Percentiles rank a stretch among this genome's conserved stretches.
Evolutionary conservation across 768 basidiomycete species (phyloP).

Genomic region (Xanthoconium purpureum): DNA sequence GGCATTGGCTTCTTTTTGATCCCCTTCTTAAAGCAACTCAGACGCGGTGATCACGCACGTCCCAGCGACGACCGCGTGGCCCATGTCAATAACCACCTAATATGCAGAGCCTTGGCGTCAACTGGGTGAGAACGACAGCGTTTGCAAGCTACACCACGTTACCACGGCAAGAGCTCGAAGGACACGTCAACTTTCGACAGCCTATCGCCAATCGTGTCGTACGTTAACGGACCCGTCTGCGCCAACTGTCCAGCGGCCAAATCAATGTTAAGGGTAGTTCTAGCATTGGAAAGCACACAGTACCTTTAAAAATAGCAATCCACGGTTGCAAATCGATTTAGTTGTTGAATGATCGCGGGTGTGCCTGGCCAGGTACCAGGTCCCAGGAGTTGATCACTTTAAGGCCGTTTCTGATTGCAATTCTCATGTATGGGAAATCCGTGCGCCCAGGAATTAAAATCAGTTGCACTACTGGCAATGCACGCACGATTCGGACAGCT

Average conservation of each 20-base stretch:
- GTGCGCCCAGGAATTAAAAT: no score
- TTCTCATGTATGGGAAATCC: not conserved
- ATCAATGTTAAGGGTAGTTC: not conserved
- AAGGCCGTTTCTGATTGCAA: not conserved
- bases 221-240: not conserved
- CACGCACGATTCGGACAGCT: no score
- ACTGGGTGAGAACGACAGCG: not conserved
- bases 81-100: not conserved
- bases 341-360: not conserved
- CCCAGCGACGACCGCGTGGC: not conserved
- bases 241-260: not conserved
- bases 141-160: not conserved
- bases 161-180: not conserved
- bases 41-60: not conserved
- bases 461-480: no score
- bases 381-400: not conserved
- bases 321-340: not conserved
- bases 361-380: not conserved
- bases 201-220: not conserved
- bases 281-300: not conserved
- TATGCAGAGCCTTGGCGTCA: not conserved
- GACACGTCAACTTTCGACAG: not conserved
- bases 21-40: slow-evolving; percentile 6
- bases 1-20: not conserved
- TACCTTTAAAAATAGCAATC: not conserved